Evolutionary conservation across 768 basidiomycete genomes (phyloP), one percentile per base, ranked within the genome.

Genomic region (Asterophora parasitica): DNA sequence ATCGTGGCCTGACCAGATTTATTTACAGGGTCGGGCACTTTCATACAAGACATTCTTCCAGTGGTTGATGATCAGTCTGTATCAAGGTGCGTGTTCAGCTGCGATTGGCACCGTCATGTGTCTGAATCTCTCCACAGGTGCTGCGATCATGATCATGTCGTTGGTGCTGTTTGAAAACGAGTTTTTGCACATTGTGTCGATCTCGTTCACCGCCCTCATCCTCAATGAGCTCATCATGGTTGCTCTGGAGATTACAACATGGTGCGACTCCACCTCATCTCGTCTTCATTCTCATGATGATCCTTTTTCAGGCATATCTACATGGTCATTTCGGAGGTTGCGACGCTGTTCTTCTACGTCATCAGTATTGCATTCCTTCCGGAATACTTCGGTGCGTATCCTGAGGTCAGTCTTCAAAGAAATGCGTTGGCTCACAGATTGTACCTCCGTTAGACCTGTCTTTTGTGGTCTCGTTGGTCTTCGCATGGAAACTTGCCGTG

Each of bases 221-320:
- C 72, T 98, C 23, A 99, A 99, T 62, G 96, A 98, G 63, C 81
- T 99, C 42, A 92, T 98, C 68, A 99, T 98, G 96, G 96, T 98
- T 38, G 93, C 94, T 2, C 66, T 98, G 56, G 94, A 98, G 67
- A 93, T 98, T 50, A 98, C 94, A 3, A 97, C 91, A 52, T 99
- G 95, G 95, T 91, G 58, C 46, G 72, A 7, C 13, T n/a, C 32
- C 33, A 55, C 40, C 39, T 23, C 6, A 23, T 23, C 23, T 23
- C 15, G 9, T 3, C 17, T 15, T 23, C 12, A 5, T 20, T 28
- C 23, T 42, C n/a, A 45, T 44, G 8, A 44, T 12, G 13, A 4
- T 27, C 34, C 43, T 45, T 36, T 16, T 16, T 8, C 49, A 93
- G 91, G 92, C 96, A 99, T 67, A 59, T 82, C 4, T 96, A 96